Evolutionary conservation across 345 rosid species (phyloP).

Genomic region (Melaleuca quinquenervia): DNA sequence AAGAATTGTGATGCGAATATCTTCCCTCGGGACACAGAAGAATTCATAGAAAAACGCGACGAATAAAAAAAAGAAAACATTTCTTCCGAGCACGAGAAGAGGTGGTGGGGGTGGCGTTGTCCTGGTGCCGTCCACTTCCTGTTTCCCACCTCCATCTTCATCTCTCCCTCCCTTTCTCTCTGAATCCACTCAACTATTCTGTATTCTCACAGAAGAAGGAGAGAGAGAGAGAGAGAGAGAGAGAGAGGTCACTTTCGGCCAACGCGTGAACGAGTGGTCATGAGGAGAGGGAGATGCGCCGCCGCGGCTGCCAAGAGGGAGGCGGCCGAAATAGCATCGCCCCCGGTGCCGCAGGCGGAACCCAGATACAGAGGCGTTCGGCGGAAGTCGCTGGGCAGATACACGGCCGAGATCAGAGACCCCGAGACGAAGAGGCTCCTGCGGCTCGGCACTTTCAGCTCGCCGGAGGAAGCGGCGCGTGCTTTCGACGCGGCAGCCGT

Average conservation of each 20-base stretch:
- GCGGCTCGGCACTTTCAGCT: background rate
- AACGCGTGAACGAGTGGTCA: background rate
- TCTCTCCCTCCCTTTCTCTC: background rate
- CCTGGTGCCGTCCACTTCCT: background rate
- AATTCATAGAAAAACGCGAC: background rate
- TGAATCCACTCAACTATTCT: background rate
- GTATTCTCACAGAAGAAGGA: background rate
- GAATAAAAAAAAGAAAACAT: background rate
- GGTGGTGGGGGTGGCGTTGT: background rate
- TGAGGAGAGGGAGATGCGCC: background rate
- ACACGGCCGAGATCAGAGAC: background rate
- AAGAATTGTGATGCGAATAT: background rate
- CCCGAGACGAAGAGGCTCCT: background rate
- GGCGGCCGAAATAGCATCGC: background rate
- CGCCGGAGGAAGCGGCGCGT: background rate
- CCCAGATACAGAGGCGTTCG: background rate
- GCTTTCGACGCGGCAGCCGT: background rate
- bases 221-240: background rate
- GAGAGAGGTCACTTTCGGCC: background rate
- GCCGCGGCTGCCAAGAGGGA: background rate
- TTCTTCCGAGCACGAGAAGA: background rate
- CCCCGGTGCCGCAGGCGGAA: background rate
- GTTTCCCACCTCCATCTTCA: background rate
- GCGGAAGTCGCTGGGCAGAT: background rate
- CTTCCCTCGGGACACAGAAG: background rate